Evolutionary conservation across 169 alveolate species (phyloP).

Genomic region (Eimeria falciformis): DNA sequence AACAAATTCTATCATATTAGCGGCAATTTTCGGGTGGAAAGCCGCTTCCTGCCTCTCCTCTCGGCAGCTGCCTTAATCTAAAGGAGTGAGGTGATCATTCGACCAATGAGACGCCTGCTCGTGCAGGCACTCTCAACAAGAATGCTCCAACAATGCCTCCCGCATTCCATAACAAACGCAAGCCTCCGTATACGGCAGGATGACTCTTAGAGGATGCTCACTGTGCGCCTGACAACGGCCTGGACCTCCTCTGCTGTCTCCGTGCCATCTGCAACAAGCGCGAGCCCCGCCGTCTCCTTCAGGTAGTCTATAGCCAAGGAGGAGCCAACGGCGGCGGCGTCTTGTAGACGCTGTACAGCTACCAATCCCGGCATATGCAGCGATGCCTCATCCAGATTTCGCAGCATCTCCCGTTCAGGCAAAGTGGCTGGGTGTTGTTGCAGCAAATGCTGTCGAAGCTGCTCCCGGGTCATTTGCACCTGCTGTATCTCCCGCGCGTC

Average conservation of each 20-base stretch:
- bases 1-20: too few species aligned
- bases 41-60: too few species aligned
- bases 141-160: too few species aligned
- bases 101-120: too few species aligned
- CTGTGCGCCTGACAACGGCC: conserved; percentile 20
- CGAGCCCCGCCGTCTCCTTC: conserved; percentile 7
- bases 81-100: too few species aligned
- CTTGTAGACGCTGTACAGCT: conserved; percentile 30
- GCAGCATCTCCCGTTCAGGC: conserved; percentile 6
- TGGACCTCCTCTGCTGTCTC: conserved; percentile 48
- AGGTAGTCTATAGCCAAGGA: not conserved
- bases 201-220: not conserved
- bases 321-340: conserved; percentile 61
- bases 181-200: too few species aligned
- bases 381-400: not conserved
- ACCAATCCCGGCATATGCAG: not conserved
- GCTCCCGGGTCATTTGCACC: not conserved
- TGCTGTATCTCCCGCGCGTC: not conserved
- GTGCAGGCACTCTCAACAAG: too few species aligned
- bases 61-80: too few species aligned
- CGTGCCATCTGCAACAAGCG: conserved; percentile 45
- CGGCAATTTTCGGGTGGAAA: too few species aligned
- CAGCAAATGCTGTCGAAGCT: not conserved
- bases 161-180: too few species aligned
- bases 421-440: not conserved